Evolutionary conservation across 768 basidiomycete species (phyloP).

Genomic region (Tephrocybe rancida): DNA sequence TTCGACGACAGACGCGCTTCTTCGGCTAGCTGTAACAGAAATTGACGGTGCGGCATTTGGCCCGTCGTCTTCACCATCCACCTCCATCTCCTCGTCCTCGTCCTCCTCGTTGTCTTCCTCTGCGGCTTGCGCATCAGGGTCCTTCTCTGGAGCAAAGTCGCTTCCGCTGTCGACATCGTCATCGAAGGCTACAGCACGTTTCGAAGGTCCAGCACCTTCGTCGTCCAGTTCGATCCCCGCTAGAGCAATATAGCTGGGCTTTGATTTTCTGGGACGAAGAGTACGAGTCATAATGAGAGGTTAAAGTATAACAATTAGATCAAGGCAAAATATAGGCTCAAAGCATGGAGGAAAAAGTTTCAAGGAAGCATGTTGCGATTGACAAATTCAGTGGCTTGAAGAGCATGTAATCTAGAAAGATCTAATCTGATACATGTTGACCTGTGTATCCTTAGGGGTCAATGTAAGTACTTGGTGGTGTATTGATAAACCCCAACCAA

Average conservation of each 20-base stretch:
- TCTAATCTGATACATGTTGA: too few relatives aligned
- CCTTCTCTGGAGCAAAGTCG: slow-evolving; percentile 56
- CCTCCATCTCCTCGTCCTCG: not conserved
- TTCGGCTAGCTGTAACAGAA: slow-evolving; percentile 16
- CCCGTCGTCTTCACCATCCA: slow-evolving; percentile 21
- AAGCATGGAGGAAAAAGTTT: too few relatives aligned
- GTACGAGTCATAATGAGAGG: slow-evolving; percentile 47
- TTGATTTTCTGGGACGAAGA: slow-evolving; percentile 56
- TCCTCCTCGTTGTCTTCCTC: slow-evolving; percentile 24
- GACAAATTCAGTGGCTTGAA: too few relatives aligned
- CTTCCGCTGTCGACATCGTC: slow-evolving; percentile 46
- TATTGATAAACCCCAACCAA: too few relatives aligned
- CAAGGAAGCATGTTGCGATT: too few relatives aligned
- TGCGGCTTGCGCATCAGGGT: slow-evolving; percentile 24
- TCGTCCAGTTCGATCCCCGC: slow-evolving; percentile 36
- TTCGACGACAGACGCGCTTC: slow-evolving; percentile 22
- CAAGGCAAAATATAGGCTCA: too few relatives aligned
- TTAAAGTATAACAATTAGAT: too few relatives aligned
- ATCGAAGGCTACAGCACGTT: slow-evolving; percentile 31
- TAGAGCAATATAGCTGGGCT: slow-evolving; percentile 49
- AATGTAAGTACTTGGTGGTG: too few relatives aligned
- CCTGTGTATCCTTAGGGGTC: too few relatives aligned
- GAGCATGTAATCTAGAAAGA: too few relatives aligned
- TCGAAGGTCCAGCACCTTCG: slow-evolving; percentile 42
- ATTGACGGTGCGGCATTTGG: slow-evolving; percentile 18